phyloP scores from a whole-genome alignment of 2,329 filamentous ascomycete species.

The Xylariomycetidae sp. region DNA sequence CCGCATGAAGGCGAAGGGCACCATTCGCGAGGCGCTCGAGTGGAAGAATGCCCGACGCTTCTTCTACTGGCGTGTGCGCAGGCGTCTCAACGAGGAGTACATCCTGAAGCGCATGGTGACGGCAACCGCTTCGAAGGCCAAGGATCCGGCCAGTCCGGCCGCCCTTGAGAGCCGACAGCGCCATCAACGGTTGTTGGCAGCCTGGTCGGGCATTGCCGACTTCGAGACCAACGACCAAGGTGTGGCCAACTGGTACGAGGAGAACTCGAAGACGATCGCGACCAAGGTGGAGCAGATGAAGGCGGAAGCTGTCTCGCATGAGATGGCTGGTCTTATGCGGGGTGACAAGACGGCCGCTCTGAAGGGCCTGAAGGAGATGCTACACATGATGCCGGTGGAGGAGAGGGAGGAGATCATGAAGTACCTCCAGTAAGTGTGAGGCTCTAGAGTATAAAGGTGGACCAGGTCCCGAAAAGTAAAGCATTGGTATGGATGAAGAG shows the following conservation, averaged over 20 bases:
- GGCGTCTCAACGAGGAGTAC: slow-evolving; percentile 94
- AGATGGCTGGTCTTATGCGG: slow-evolving; percentile 40
- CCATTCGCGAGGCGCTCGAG: slow-evolving; percentile 75
- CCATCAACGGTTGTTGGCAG: slow-evolving; percentile 69
- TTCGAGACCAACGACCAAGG: slow-evolving; percentile 75
- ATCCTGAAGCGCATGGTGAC: slow-evolving; percentile 81
- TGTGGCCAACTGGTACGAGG: slow-evolving; percentile 93
- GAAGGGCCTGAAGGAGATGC: slow-evolving; percentile 78
- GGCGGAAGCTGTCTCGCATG: slow-evolving; percentile 56
- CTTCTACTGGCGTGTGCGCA: slow-evolving; percentile 99
- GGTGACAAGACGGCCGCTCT: slow-evolving; percentile 60
- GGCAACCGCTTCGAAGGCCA: slow-evolving; percentile 29
- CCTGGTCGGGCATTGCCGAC: slow-evolving; percentile 73
- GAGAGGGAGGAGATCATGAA: slow-evolving; percentile 80
- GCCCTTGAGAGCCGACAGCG: slow-evolving; percentile 50
- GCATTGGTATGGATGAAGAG: too few relatives aligned
- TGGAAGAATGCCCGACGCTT: slow-evolving; percentile 90
- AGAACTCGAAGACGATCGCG: slow-evolving; percentile 77
- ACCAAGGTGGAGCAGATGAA: slow-evolving; percentile 82
- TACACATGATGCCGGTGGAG: slow-evolving; percentile 79
- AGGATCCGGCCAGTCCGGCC: slow-evolving; percentile 24
- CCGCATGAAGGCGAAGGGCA: slow-evolving; percentile 96
- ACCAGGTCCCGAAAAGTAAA: too few relatives aligned
- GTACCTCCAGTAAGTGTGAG: slow-evolving; percentile 42
- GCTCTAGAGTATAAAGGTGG: too few relatives aligned